phyloP scores from a whole-genome alignment of 257 asterid genomes.

The Handroanthus guayacan region DNA sequence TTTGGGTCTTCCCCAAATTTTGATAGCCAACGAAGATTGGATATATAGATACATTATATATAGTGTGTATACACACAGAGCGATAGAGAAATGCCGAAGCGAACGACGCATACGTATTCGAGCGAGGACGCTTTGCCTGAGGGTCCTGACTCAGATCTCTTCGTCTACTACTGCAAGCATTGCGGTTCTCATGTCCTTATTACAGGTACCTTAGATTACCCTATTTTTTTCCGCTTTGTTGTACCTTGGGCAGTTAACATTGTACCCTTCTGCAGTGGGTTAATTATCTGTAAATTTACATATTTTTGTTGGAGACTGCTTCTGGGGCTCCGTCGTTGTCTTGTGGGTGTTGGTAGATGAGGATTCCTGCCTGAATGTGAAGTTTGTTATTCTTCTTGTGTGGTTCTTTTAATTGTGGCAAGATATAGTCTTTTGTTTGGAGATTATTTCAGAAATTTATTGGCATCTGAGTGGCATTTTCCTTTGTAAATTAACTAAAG shows the following conservation, averaged over 20 bases:
- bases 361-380: background rate
- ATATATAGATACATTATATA: background rate
- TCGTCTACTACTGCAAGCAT: conserved; percentile 96
- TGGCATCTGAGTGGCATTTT: too few relatives aligned
- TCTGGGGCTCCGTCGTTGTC: background rate
- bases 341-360: background rate
- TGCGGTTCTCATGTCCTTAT: conserved; percentile 96
- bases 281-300: background rate
- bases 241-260: background rate
- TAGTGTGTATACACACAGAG: background rate
- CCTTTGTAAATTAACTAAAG: too few relatives aligned
- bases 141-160: conserved; percentile 91
- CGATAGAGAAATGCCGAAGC: conserved; percentile 76
- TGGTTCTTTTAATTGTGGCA: background rate
- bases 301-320: background rate
- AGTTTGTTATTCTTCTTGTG: background rate
- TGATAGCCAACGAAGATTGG: background rate
- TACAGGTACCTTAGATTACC: conserved; percentile 62
- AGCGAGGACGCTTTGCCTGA: conserved; percentile 95
- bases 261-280: background rate
- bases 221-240: background rate
- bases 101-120: conserved; percentile 96
- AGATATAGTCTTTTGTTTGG: background rate
- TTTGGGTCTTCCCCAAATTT: background rate
- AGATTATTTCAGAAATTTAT: background rate